Conservation (phyloP, 2,329 filamentous ascomycete species). For the Cytospora piceicola region DNA sequence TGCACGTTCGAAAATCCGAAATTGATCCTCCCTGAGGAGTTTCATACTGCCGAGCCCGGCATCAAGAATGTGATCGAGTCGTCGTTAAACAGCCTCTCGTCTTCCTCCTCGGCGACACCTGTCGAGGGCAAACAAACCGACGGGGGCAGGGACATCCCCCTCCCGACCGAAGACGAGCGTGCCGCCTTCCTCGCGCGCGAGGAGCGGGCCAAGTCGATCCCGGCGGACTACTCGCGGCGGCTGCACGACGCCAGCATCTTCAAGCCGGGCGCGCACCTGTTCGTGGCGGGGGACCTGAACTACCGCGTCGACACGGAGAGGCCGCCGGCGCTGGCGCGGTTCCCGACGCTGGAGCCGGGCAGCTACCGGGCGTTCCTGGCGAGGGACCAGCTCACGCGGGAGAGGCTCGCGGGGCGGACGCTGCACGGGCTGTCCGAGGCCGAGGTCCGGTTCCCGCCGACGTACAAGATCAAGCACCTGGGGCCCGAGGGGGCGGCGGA, state of each 20-base stretch:
- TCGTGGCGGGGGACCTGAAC: slow-evolving; percentile 91
- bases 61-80: slow-evolving; percentile 28
- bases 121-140: slow-evolving; percentile 25
- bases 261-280: slow-evolving; percentile 74
- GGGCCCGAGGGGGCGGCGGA: slow-evolving; percentile 38
- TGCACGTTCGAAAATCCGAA: slow-evolving; percentile 30
- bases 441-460: slow-evolving; percentile 79
- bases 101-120: slow-evolving; percentile 3
- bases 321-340: slow-evolving; percentile 64
- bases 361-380: slow-evolving; percentile 71
- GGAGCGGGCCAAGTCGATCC: slow-evolving; percentile 13
- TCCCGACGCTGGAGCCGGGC: slow-evolving; percentile 61
- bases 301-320: slow-evolving; percentile 78
- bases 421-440: slow-evolving; percentile 80
- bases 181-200: slow-evolving; percentile 29
- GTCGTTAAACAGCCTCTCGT: slow-evolving; percentile 6
- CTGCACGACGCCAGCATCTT: slow-evolving; percentile 71
- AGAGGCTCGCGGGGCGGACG: slow-evolving; percentile 69
- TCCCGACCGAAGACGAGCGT: slow-evolving; percentile 36
- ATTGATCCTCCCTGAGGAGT: slow-evolving; percentile 20
- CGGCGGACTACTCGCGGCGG: slow-evolving; percentile 41
- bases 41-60: slow-evolving; percentile 15
- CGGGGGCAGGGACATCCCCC: slow-evolving; percentile 26
- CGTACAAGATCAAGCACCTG: slow-evolving; percentile 80
- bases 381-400: slow-evolving; percentile 78